phyloP scores from a whole-genome alignment of 257 asterid species.

The Verbena officinalis region DNA sequence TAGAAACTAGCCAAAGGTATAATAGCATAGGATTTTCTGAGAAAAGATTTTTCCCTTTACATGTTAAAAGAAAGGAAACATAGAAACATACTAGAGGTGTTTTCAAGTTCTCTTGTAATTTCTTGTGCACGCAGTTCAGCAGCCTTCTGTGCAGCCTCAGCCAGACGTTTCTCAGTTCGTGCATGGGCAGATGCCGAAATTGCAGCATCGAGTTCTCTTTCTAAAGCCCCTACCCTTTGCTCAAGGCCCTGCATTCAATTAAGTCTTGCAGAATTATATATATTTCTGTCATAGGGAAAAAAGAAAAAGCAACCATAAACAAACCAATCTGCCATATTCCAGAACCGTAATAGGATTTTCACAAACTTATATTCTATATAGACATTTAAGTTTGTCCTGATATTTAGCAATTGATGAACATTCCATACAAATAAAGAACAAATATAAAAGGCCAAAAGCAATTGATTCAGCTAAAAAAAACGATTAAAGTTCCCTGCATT shows the following conservation, averaged over 20 bases:
- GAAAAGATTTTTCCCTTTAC: not conserved
- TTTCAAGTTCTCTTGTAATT: constrained; percentile 82
- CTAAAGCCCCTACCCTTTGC: constrained; percentile 90
- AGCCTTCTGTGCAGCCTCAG: constrained; percentile 91
- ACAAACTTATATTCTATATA: no score
- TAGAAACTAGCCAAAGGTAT: not conserved
- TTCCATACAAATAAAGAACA: no score
- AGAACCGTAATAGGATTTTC: no score
- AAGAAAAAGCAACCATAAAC: no score
- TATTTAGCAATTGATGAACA: no score
- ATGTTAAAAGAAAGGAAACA: not conserved
- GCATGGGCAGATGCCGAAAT: constrained; percentile 97
- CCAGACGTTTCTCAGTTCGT: constrained; percentile 88
- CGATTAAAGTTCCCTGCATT: no score
- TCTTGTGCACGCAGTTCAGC: constrained; percentile 83
- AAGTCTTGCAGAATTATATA: no score
- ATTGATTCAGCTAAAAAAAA: no score
- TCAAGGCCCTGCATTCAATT: constrained; percentile 73
- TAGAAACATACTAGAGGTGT: constrained; percentile 76
- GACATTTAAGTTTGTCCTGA: no score
- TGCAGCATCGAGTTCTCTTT: constrained; percentile 88
- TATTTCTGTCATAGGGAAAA: no score
- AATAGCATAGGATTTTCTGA: not conserved
- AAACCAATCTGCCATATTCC: no score
- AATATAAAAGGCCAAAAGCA: no score